Conservation (phyloP, 2,329 filamentous ascomycete genomes). For the Pseudohalonectria lignicola region DNA sequence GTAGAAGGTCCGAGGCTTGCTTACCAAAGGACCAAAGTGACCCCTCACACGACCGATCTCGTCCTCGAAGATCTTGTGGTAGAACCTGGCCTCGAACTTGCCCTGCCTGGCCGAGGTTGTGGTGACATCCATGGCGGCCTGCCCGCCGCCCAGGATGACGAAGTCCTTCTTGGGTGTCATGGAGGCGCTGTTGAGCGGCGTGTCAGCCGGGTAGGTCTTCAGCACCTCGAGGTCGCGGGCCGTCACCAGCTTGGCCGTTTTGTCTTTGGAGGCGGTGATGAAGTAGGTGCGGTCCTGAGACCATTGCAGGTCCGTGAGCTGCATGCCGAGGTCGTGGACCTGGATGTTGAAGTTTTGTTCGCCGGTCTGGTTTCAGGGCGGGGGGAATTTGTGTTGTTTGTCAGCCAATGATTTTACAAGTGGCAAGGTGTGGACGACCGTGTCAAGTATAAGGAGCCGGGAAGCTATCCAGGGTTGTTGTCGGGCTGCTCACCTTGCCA, state of each 20-base stretch:
- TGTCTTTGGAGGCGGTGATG: conserved; percentile 97
- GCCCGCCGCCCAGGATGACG: conserved; percentile 94
- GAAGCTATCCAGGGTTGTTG: conserved; percentile 47
- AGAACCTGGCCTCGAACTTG: conserved; percentile 99
- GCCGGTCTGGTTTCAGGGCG: conserved; percentile 58
- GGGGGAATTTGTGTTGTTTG: too few relatives aligned
- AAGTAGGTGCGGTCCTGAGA: conserved; percentile 90
- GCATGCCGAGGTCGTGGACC: conserved; percentile 75
- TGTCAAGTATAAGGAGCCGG: conserved; percentile 18
- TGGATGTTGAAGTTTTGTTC: conserved; percentile 93
- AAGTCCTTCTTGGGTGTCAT: conserved; percentile 96
- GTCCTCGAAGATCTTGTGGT: conserved; percentile 99
- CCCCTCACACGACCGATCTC: conserved; percentile 95
- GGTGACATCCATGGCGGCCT: conserved; percentile 98
- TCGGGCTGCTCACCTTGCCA: conserved; percentile 53
- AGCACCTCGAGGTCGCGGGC: conserved; percentile 79
- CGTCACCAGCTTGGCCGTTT: conserved; percentile 86
- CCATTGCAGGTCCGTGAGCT: conserved; percentile 93
- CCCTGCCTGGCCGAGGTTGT: conserved; percentile 88
- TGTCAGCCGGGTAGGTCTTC: conserved; percentile 88
- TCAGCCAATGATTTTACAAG: too few relatives aligned
- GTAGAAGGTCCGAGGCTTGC: conserved; percentile 8
- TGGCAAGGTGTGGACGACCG: too few relatives aligned
- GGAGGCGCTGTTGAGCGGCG: conserved; percentile 88
- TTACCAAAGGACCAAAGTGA: conserved; percentile 79